Evolutionary conservation across 192 early-diverging fungal genomes (phyloP), one percentile per base, ranked within the genome.

Genomic region (Ambispora gerdemannii): DNA sequence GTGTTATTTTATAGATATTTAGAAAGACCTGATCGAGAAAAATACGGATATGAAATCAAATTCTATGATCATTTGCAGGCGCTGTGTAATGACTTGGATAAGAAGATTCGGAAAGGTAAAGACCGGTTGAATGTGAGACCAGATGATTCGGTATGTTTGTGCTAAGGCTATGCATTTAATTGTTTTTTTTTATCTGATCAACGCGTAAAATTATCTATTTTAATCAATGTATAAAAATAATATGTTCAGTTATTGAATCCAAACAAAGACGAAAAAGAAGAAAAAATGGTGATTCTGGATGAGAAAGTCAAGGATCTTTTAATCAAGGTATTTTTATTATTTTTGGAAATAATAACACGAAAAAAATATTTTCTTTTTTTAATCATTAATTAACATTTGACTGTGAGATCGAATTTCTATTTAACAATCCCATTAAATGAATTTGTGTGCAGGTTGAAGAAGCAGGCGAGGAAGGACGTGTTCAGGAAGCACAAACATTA

Each of bases 201-300:
- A n/a, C n/a, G n/a, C n/a, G n/a, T n/a, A n/a, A n/a, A n/a, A n/a
- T n/a, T n/a, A n/a, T n/a, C n/a, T n/a, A n/a, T n/a, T n/a, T n/a
- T n/a, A n/a, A n/a, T n/a, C n/a, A n/a, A n/a, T n/a, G n/a, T n/a
- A n/a, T n/a, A n/a, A n/a, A n/a, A n/a, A n/a, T n/a, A n/a, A n/a
- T n/a, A n/a, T 50, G 50, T 36, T 24, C 65, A 87, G 73, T 81
- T 84, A 35, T 72, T 82, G 50, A 88, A 90, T 32, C 81, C 83
- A 11, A 74, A 80, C 52, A 87, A 84, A 70, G 92, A 91, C 38
- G 91, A 94, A 74, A 86, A 87, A 71, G 90, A 94, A 58, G 92
- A 94, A 74, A 82, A 84, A 53, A 86, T 89, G 30, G 87, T 92
- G 38, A 84, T 94, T 58, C 75, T 94, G 27, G 92, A 94, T 51